These are phyloP conservation scores for Talaromyces albobiverticillius DNA, from an alignment of 2,329 filamentous ascomycete species.

Conservation along the genomic window DNA sequence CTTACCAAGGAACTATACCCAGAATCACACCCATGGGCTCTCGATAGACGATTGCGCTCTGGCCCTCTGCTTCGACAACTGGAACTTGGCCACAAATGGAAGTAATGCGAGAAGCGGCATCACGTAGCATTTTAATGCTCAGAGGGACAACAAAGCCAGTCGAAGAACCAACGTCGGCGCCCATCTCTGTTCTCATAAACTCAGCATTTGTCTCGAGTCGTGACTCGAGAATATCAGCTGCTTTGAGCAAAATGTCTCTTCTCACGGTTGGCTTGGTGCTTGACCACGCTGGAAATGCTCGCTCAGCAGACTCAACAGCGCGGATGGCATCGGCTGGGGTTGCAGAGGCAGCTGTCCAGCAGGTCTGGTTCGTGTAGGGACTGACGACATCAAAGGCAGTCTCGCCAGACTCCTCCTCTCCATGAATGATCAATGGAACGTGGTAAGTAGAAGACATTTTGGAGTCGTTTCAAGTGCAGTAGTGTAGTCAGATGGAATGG, in stretches of 20 bases:
- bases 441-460: conserved; percentile 1
- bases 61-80: conserved; percentile 47
- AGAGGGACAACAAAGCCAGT: conserved; percentile 30
- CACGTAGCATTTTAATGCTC: conserved; percentile 41
- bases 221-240: conserved; percentile 55
- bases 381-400: conserved; percentile 48
- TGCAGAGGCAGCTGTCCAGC: conserved; percentile 56
- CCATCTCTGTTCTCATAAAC: conserved; percentile 59
- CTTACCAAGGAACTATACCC: conserved; percentile 74
- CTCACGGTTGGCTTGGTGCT: conserved; percentile 58
- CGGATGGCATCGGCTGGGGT: conserved; percentile 37
- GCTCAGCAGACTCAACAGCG: conserved; percentile 57
- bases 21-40: conserved; percentile 77
- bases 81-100: conserved; percentile 50
- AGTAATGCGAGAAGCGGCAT: conserved; percentile 49
- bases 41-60: conserved; percentile 63
- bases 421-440: conserved; percentile 39
- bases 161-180: conserved; percentile 37
- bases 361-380: conserved; percentile 51
- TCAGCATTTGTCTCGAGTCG: conserved; percentile 51
- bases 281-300: conserved; percentile 66
- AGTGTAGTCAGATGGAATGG: neutral
- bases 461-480: neutral
- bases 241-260: conserved; percentile 67
- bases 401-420: conserved; percentile 28